A percentile compares a stretch with the other conserved stretches of the same genome.
phyloP scores from a whole-genome alignment of 805 yeast genomes.

The Kodamaea fukazawae region DNA sequence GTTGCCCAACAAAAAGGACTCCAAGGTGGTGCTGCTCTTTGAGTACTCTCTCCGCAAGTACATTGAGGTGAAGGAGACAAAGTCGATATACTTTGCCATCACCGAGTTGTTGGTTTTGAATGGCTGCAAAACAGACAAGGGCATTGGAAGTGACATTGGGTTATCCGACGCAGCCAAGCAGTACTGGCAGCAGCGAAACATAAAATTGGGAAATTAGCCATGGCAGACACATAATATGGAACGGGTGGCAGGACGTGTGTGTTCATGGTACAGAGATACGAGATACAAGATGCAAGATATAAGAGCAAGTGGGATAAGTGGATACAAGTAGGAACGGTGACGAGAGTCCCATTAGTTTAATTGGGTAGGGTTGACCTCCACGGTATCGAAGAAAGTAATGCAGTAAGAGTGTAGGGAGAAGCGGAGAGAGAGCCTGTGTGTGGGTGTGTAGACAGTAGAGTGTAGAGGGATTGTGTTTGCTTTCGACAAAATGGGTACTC shows the following conservation, averaged over 20 bases:
- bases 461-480: no score
- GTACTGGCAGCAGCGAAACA: slow-evolving; percentile 46
- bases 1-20: slow-evolving; percentile 17
- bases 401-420: no score
- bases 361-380: no score
- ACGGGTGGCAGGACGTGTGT: not conserved
- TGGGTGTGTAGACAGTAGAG: no score
- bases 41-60: slow-evolving; percentile 54
- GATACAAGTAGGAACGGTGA: no score
- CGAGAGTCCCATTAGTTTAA: no score
- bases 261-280: not conserved
- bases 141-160: slow-evolving; percentile 30
- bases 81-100: slow-evolving; percentile 34
- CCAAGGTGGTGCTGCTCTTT: slow-evolving; percentile 26
- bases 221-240: not conserved
- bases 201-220: slow-evolving; percentile 5
- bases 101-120: slow-evolving; percentile 58
- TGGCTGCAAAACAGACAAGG: slow-evolving; percentile 48
- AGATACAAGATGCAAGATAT: slow-evolving; percentile 1
- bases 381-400: no score
- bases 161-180: slow-evolving; percentile 45
- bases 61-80: slow-evolving; percentile 17
- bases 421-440: no score
- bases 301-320: no score
- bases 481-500: no score